Conservation (phyloP, 2,329 filamentous ascomycete genomes). For the Sphaerulina musiva region DNA sequence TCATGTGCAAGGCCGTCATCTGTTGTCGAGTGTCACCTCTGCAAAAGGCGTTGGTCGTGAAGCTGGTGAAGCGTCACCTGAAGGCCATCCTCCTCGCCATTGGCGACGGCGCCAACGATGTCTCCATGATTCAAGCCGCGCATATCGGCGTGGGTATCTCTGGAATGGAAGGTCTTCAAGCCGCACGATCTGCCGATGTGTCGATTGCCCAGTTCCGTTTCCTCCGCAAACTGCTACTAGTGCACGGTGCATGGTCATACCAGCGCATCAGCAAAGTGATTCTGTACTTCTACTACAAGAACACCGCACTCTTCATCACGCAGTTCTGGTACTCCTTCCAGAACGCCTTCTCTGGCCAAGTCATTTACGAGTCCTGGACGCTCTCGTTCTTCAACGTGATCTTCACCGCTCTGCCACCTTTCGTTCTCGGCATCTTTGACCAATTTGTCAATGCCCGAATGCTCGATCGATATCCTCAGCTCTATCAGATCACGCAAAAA, state of each 20-base stretch:
- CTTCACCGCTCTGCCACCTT: constrained; percentile 87
- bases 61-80: constrained; percentile 91
- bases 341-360: constrained; percentile 94
- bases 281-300: constrained; percentile 98
- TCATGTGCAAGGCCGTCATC: constrained; percentile 98
- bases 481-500: constrained; percentile 88
- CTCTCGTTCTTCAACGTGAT: constrained; percentile 99
- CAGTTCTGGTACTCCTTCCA: constrained; percentile 96
- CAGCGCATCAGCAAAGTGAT: constrained; percentile 96
- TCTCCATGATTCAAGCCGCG: constrained; percentile 99
- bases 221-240: constrained; percentile 84
- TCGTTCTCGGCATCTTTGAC: constrained; percentile 92
- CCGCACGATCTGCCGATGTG: constrained; percentile 89
- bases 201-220: constrained; percentile 94
- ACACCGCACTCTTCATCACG: constrained; percentile 96
- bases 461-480: constrained; percentile 89
- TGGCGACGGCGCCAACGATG: constrained; percentile 95
- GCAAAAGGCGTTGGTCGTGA: constrained; percentile 95
- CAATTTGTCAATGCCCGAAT: constrained; percentile 94
- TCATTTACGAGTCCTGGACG: constrained; percentile 99
- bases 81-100: constrained; percentile 90
- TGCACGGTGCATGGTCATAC: constrained; percentile 96
- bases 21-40: constrained; percentile 93
- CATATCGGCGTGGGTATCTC: constrained; percentile 98
- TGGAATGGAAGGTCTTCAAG: constrained; percentile 92